Percentiles rank a stretch among this genome's conserved stretches.
These are phyloP conservation scores for Silene latifolia DNA, from an alignment of 148 eudicot genomes.

Conservation along the genomic window DNA sequence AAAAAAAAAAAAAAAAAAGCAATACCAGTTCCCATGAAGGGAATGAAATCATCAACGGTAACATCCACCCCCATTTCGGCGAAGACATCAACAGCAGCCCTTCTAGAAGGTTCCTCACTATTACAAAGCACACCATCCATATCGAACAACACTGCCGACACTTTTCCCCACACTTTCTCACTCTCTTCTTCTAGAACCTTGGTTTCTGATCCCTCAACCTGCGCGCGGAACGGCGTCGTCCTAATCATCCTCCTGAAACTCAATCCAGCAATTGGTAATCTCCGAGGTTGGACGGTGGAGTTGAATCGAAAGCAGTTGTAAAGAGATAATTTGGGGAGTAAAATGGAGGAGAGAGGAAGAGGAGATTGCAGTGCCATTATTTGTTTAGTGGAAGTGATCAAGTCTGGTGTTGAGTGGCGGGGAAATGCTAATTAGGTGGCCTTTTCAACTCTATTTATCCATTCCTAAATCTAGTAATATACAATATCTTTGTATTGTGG, in stretches of 20 bases:
- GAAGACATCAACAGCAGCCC: constrained; percentile 80
- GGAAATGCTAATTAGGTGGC: neutral
- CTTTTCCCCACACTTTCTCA: constrained; percentile 65
- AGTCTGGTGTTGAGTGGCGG: constrained; percentile 11
- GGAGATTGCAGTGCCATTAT: constrained; percentile 29
- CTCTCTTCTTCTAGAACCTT: constrained; percentile 24
- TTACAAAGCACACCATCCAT: constrained; percentile 97
- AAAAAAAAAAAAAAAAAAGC: neutral
- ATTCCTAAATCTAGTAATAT: neutral
- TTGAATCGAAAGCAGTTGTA: neutral
- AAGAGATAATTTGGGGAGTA: neutral
- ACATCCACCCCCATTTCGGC: constrained; percentile 86
- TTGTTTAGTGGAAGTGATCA: neutral
- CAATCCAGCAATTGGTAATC: neutral
- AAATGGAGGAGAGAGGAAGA: constrained; percentile 22
- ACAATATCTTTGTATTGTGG: too few relatives aligned
- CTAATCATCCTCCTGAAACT: constrained; percentile 6
- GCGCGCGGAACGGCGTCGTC: constrained; percentile 39
- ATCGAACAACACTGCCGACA: constrained; percentile 89
- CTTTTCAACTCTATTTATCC: neutral
- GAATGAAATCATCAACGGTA: constrained; percentile 76
- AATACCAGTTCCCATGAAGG: constrained; percentile 97
- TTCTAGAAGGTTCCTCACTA: constrained; percentile 83
- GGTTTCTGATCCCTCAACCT: constrained; percentile 40
- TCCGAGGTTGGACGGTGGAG: constrained; percentile 12